Percentiles rank a stretch among this genome's conserved stretches.
phyloP scores from a whole-genome alignment of 176 grass and related monocot species.

The Aegilops sharonensis region DNA sequence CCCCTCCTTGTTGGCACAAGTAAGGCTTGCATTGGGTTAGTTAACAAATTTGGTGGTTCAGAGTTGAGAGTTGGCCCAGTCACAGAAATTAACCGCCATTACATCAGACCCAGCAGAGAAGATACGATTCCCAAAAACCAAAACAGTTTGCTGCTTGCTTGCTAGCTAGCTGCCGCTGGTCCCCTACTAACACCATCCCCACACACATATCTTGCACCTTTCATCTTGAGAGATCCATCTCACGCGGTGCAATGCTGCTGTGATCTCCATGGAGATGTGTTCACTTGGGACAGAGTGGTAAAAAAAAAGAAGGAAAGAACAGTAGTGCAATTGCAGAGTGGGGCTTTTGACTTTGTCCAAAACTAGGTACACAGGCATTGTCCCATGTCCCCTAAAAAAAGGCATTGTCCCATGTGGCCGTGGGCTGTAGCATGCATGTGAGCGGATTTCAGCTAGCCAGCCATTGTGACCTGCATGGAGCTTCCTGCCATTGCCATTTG shows the following conservation, averaged over 20 bases:
- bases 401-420: background rate
- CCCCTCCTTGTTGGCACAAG: too few relatives aligned
- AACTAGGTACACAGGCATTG: too few relatives aligned
- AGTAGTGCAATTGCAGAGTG: too few relatives aligned
- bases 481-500: background rate
- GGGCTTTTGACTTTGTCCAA: too few relatives aligned
- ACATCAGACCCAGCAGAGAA: background rate
- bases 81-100: slow-evolving; percentile 10
- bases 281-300: too few relatives aligned
- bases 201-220: background rate
- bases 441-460: too few relatives aligned
- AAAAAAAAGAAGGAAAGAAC: too few relatives aligned
- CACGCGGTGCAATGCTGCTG: too few relatives aligned
- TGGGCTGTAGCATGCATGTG: background rate
- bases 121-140: too few relatives aligned
- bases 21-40: background rate
- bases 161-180: slow-evolving; percentile 3
- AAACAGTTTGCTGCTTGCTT: background rate
- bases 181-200: background rate
- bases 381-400: background rate
- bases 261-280: too few relatives aligned
- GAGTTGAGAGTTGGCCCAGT: background rate
- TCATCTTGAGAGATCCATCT: background rate
- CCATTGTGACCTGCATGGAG: too few relatives aligned
- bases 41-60: background rate